Conservation (phyloP, 192 early-diverging fungal species). For the Entomortierella parvispora region DNA sequence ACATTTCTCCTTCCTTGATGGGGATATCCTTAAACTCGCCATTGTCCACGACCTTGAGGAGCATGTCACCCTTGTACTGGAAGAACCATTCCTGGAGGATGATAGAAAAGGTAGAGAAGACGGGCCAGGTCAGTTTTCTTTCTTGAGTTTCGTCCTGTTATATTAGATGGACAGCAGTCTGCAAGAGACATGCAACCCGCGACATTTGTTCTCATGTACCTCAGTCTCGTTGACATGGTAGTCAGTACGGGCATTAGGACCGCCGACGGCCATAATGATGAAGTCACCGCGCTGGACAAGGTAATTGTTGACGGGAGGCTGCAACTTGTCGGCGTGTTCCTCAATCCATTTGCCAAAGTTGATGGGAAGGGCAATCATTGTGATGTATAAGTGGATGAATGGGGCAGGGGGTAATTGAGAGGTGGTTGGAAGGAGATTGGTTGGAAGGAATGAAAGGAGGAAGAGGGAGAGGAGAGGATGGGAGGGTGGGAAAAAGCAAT, state of each 20-base stretch:
- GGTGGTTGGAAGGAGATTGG: background rate
- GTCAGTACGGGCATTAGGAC: conserved; percentile 95
- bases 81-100: conserved; percentile 90
- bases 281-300: conserved; percentile 85
- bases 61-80: conserved; percentile 93
- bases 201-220: conserved; percentile 52
- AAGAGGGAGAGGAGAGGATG: background rate
- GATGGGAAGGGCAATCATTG: conserved; percentile 77
- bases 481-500: background rate
- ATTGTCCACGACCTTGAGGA: conserved; percentile 85
- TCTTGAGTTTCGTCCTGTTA: background rate
- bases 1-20: conserved; percentile 96
- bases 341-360: conserved; percentile 92
- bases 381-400: background rate
- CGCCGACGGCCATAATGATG: conserved; percentile 93
- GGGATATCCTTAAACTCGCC: conserved; percentile 85
- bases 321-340: conserved; percentile 81
- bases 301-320: conserved; percentile 96
- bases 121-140: conserved; percentile 2
- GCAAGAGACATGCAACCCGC: no score
- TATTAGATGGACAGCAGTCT: background rate
- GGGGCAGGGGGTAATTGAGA: background rate
- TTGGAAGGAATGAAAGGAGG: background rate
- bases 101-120: background rate
- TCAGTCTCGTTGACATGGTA: conserved; percentile 98